phyloP scores from a whole-genome alignment of 192 early-diverging fungal genomes.

The Allomyces macrogynus region DNA sequence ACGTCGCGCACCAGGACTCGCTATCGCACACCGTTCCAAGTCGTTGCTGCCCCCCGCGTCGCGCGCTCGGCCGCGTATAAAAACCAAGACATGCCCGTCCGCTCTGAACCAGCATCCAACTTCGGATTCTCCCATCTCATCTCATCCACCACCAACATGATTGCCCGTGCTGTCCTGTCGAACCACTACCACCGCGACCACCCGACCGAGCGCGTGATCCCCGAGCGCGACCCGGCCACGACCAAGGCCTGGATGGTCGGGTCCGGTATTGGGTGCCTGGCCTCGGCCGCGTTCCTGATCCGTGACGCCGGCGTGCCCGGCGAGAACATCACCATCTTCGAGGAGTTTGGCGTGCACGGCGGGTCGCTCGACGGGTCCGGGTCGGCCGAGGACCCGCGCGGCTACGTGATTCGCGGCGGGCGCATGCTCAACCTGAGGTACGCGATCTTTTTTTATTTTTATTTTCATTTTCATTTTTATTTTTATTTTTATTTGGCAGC shows the following conservation, averaged over 20 bases:
- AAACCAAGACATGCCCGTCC: no score
- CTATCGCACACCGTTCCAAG: no score
- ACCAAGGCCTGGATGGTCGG: constrained; percentile 14
- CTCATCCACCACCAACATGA: not conserved
- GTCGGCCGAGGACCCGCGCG: constrained; percentile 3
- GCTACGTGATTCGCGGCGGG: constrained; percentile 8
- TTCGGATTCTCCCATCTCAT: not conserved
- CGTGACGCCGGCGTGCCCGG: constrained; percentile 7
- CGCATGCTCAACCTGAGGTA: constrained; percentile 12
- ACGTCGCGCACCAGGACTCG: no score
- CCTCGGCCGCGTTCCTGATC: constrained; percentile 14
- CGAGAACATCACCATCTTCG: constrained; percentile 12
- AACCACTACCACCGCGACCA: not conserved
- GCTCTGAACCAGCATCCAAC: no score
- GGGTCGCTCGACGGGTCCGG: constrained; percentile 13
- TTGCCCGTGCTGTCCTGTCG: not conserved
- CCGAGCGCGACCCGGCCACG: not conserved
- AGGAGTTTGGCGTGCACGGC: constrained; percentile 9
- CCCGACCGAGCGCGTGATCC: not conserved
- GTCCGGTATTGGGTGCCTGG: constrained; percentile 14
- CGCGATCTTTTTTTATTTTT: no score
- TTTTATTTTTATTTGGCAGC: not conserved
- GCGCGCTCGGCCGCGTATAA: no score
- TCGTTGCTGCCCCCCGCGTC: no score
- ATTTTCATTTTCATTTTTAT: no score